Evolutionary conservation across 768 basidiomycete genomes (phyloP), one percentile per base, ranked within the genome.

Genomic region (Amanita muscaria): DNA sequence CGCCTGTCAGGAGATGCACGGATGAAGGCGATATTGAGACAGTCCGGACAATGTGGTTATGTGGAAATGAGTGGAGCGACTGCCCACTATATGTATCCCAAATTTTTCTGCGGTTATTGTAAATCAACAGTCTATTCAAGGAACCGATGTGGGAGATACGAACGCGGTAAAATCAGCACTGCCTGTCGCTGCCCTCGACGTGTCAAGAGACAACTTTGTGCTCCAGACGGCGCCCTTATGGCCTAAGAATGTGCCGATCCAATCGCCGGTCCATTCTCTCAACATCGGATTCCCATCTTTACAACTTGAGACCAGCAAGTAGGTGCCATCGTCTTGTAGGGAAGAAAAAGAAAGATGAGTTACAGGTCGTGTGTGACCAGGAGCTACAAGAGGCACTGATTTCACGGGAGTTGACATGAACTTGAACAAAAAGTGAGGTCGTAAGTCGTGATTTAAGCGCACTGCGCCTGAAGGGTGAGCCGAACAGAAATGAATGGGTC

Each of bases 231-330:
- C 94, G 54, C 94, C 96, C 62, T 89, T 88, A 66, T 88, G 85
- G 18, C 86, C 85, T 32, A 88, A 71, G 61, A 88, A 89, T 14
- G 86, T 88, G 29, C 96, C 96, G 59, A 96, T 88, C 96, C 96
- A 99, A 64, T 99, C 96, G 25, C 94, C 94, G 44, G 89, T 88
- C 93, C 93, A 94, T 58, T 91, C 86, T 58, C 91, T 79, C 53
- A 96, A 69, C 89, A 94, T 93, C 35, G 91, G 93, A 56, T 91
- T 97, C 25, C 96, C 96, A 73, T 98, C 96, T 67, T 98, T 99
- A 72, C 96, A 98, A 55, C 88, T 87, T 46, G 93, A 97, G 57
- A 97, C 85, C 51, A 99, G 76, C 51, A 97, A 69, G 64, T 83
- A 98, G 34, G 81, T 79, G 51, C 79, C 77, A 64, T 97, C 93